Percentiles rank a stretch among this genome's conserved stretches.
Evolutionary conservation across 2,329 filamentous ascomycete genomes (phyloP).

Genomic region (Diaporthe sp.): DNA sequence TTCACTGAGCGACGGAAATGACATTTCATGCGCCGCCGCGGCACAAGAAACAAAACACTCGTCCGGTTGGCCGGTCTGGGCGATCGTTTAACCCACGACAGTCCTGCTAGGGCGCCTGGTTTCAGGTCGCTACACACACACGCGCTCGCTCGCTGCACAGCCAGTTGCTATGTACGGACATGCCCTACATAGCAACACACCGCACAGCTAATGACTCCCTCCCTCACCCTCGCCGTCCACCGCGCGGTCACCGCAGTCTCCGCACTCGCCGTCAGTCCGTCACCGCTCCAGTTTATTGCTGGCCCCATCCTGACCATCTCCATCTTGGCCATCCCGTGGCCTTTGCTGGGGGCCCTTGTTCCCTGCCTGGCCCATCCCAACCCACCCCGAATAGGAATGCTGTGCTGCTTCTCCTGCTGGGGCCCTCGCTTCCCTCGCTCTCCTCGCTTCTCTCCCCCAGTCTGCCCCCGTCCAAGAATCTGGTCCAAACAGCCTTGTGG

Average conservation of each 20-base stretch:
- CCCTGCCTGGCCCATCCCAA: neutral
- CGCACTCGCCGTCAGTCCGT: constrained; percentile 15
- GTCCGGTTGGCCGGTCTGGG: constrained; percentile 11
- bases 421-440: neutral
- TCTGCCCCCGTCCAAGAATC: constrained; percentile 17
- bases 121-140: constrained; percentile 10
- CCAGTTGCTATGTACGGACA: constrained; percentile 18
- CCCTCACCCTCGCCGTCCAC: neutral
- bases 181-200: neutral
- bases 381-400: neutral
- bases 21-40: constrained; percentile 15
- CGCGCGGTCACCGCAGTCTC: constrained; percentile 13
- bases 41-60: constrained; percentile 13
- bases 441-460: neutral
- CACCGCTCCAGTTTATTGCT: constrained; percentile 6
- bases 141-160: constrained; percentile 3
- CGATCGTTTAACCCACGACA: constrained; percentile 26
- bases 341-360: neutral
- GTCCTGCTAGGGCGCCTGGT: constrained; percentile 18
- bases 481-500: constrained; percentile 26
- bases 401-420: constrained; percentile 1
- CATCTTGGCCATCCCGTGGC: neutral
- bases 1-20: constrained; percentile 13
- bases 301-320: neutral
- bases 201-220: neutral